Base-by-base conservation (phyloP, 1,284 basidiomycete species). In the Cryptococcus hybrid region DNA sequence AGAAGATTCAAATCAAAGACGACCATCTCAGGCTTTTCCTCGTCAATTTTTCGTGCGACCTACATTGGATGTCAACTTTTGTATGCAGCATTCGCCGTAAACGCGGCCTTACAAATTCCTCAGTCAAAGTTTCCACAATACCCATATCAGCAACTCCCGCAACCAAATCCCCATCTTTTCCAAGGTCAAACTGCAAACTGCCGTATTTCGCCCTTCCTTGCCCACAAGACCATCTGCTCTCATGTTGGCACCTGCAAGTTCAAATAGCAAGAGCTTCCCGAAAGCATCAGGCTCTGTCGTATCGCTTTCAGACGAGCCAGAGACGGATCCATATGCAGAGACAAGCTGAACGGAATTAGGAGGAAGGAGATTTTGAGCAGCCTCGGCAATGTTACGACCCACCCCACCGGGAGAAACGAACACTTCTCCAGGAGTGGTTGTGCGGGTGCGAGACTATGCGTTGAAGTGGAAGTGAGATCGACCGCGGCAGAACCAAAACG, bases 141-240 rank as follows among this genome's bases (percentile, higher is more conserved):
- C 81, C 84, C 90, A 98, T 97, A 74, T 97, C 94, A 5, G 94
- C 92, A 5, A 98, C 85, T 5, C 96, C 96, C 15, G 84, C 84
- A 2, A 88, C 80, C 8, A 99, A 81, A 54, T 85, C 84, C 0
- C 93, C 92, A 8, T 80, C 72, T 24, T 77, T 69, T 92, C 88
- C 46, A 99, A 79, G 42, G 92, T 79, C 79, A 97, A 85, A 63
- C 88, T 92, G 78, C 93, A 64, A 58, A 59, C 65, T 12, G 63
- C 63, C 7, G 65, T 62, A 18, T 52, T 56, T 43, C 49, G 39
- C 1, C 51, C 63, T 3, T 18, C n/a, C 37, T 51, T 56, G 7
- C 43, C 37, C 1, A 89, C 66, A 11, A 98, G 78, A 0, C 93
- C 95, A 74, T 96, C 92, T 0, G 82, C 84, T 30, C 91, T 82